Base-by-base conservation (phyloP, 768 basidiomycete genomes). In the Kondoa malvinella region DNA sequence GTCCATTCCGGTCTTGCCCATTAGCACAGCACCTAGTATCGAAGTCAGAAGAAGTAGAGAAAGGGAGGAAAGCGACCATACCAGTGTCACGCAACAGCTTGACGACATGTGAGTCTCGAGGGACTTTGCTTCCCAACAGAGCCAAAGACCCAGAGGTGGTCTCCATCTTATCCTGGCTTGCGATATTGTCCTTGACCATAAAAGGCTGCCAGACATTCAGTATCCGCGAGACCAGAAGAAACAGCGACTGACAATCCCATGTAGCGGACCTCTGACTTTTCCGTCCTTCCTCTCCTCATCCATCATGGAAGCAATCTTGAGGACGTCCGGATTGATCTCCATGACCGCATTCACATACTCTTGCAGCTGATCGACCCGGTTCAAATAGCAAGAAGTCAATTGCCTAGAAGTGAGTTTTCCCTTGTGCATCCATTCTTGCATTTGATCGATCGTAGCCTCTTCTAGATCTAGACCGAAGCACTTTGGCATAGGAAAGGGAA, bases 311-410 rank as follows among this genome's bases (percentile, higher is more conserved):
- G 69, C 69, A 27, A 69, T 40, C 3, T 64, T 32, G 15, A 70
- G 58, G 21, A 67, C 69, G 40, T 64, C 61, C 29, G 69, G 69
- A 32, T 64, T 67, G 15, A 40, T 63, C 60, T 57, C 40, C n/a
- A 70, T 62, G 61, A 70, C 33, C 34, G 69, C 67, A 16, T 75
- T 71, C 57, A 56, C 78, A 73, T 29, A 80, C 67, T n/a, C 40
- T n/a, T 68, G 32, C 34, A 56, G 33, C 26, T 66, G 3, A 4
- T 15, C 62, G 17, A 65, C 56, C 12, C 67, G 27, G 2, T 60
- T 62, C 2, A 64, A n/a, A 34, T 68, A 68, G 40, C 31, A 32
- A 2, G 2, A 1, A 32, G 33, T 32, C 4, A 62, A 32, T 32
- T 62, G 60, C 8, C 60, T 26, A 62, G n/a, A 25, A 3, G 60